Evolutionary conservation across 345 rosid genomes (phyloP).

Genomic region (Gossypium bickii): DNA sequence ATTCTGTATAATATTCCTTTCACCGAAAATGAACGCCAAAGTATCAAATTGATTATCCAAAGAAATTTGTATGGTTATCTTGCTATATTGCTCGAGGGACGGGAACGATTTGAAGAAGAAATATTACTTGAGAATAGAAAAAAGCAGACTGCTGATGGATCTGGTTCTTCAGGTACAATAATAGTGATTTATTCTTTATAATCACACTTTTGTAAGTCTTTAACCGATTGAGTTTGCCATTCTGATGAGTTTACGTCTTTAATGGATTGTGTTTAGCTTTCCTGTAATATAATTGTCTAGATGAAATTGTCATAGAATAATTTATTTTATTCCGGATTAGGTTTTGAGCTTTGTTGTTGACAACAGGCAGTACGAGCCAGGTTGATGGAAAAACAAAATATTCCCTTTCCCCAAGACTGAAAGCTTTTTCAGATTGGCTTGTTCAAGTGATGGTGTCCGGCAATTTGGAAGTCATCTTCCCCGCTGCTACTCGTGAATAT

Average conservation of each 20-base stretch:
- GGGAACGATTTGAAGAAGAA: constrained; percentile 61
- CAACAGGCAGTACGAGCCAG: constrained; percentile 31
- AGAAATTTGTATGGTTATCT: constrained; percentile 72
- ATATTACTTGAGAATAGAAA: constrained; percentile 36
- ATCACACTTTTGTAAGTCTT: background rate
- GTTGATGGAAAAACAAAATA: constrained; percentile 33
- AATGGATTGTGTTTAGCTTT: background rate
- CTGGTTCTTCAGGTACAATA: constrained; percentile 45
- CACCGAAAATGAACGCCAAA: constrained; percentile 67
- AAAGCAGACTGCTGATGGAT: constrained; percentile 29
- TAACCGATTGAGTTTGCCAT: background rate
- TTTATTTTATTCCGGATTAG: background rate
- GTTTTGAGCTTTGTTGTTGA: constrained; percentile 7
- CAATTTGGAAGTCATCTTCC: constrained; percentile 64
- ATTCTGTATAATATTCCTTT: constrained; percentile 59
- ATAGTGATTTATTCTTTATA: background rate
- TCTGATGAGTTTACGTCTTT: background rate
- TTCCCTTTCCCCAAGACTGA: constrained; percentile 48
- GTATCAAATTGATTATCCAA: constrained; percentile 70
- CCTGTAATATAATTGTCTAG: background rate
- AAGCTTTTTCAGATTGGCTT: constrained; percentile 74
- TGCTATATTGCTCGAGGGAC: constrained; percentile 65
- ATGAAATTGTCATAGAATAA: background rate
- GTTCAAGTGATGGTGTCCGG: constrained; percentile 60
- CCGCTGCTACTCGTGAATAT: constrained; percentile 56